Conservation (phyloP, 139 green algal genomes). For the Chlorella sorokiniana region DNA sequence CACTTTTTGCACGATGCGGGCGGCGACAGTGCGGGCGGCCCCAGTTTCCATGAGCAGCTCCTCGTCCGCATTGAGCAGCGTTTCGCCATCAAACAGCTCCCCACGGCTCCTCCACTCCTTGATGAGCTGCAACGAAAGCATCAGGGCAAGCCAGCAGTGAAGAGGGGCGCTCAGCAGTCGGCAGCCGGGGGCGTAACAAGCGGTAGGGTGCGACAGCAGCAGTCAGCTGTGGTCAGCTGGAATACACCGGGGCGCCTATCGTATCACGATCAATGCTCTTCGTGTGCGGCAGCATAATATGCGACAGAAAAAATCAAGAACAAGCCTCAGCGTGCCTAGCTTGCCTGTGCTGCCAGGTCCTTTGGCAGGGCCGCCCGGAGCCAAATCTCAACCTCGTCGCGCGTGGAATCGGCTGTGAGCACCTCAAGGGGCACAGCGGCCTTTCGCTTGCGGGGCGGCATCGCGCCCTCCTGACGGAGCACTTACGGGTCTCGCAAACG, state of each 20-base stretch:
- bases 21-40: background rate
- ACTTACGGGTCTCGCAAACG: too few relatives aligned
- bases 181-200: too few relatives aligned
- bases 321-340: background rate
- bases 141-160: background rate
- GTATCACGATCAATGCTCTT: too few relatives aligned
- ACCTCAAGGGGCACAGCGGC: background rate
- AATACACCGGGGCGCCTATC: too few relatives aligned
- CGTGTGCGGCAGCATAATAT: too few relatives aligned
- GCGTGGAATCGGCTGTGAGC: background rate
- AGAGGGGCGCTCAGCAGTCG: background rate
- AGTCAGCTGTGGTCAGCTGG: background rate
- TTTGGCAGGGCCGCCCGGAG: background rate
- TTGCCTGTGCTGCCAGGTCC: background rate
- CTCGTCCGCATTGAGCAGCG: slow-evolving; percentile 3
- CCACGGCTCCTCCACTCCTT: background rate
- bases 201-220: background rate
- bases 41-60: slow-evolving; percentile 2
- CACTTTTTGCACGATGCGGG: background rate
- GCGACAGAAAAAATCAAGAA: background rate
- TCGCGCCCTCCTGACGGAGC: too few relatives aligned
- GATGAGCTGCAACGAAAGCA: background rate
- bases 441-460: slow-evolving; percentile 6
- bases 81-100: slow-evolving; percentile 2
- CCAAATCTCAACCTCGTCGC: background rate